These are phyloP conservation scores for Irpex sp. DNA, from an alignment of 1,284 basidiomycete genomes.

Conservation along the genomic window DNA sequence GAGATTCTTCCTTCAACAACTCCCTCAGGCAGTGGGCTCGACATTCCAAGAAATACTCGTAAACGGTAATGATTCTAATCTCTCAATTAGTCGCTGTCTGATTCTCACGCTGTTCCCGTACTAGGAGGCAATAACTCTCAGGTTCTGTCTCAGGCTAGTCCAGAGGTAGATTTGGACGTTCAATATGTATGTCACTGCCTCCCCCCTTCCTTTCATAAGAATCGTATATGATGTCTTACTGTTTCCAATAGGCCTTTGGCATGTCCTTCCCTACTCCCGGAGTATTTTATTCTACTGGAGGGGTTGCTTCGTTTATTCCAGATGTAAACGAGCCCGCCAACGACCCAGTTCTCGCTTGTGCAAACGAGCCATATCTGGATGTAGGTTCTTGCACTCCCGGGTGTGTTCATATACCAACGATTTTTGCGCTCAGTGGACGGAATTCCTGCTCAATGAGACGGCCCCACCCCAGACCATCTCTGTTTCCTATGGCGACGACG, in stretches of 20 bases:
- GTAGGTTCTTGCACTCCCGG: conserved; percentile 26
- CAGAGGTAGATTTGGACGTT: conserved; percentile 59
- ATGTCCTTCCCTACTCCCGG: conserved; percentile 45
- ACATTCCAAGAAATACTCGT: conserved; percentile 43
- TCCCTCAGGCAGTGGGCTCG: conserved; percentile 27
- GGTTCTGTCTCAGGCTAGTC: conserved; percentile 45
- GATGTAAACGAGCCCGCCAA: conserved; percentile 37
- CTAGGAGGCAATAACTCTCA: conserved; percentile 61
- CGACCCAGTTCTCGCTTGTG: conserved; percentile 10
- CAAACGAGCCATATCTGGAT: conserved; percentile 62
- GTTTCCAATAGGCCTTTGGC: conserved; percentile 48
- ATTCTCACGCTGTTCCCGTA: neutral
- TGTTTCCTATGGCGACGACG: conserved; percentile 66
- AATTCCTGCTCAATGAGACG: conserved; percentile 35
- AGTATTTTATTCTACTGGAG: conserved; percentile 61
- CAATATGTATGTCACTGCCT: conserved; percentile 12
- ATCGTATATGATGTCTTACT: neutral
- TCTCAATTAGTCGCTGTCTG: neutral
- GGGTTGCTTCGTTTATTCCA: conserved; percentile 53
- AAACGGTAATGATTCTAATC: conserved; percentile 20
- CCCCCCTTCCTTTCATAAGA: neutral
- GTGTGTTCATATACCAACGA: neutral
- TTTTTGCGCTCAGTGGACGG: conserved; percentile 48
- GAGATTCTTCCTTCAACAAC: conserved; percentile 29
- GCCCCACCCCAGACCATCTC: conserved; percentile 41